Percentiles rank a stretch among this genome's conserved stretches.
These are phyloP conservation scores for Diphasiastrum complanatum DNA, from an alignment of 83 land plant species.

Conservation along the genomic window DNA sequence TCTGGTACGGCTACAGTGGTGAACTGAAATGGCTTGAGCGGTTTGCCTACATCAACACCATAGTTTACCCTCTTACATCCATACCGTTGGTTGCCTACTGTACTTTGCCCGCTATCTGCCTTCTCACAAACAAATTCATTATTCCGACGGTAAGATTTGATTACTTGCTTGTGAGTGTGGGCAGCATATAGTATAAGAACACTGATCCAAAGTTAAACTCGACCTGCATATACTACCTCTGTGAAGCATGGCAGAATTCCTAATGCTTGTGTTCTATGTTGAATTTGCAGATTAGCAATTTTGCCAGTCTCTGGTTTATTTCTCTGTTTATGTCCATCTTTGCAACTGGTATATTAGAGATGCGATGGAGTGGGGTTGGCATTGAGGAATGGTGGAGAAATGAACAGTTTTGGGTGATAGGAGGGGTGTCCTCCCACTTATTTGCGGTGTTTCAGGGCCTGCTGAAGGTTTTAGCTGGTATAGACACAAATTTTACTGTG, in stretches of 20 bases:
- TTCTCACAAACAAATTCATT: slow-evolving; percentile 12
- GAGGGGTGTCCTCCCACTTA: slow-evolving; percentile 47
- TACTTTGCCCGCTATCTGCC: slow-evolving; percentile 9
- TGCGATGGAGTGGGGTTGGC: slow-evolving; percentile 13
- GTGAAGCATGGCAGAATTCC: no score
- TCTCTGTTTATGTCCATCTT: slow-evolving; percentile 14
- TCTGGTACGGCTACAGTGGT: slow-evolving; percentile 10
- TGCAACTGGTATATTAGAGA: slow-evolving; percentile 12
- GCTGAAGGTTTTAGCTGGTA: no score
- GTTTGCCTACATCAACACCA: slow-evolving; percentile 13
- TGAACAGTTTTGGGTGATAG: slow-evolving; percentile 54
- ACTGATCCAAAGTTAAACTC: no score
- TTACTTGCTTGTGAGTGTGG: no score
- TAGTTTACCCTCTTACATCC: no score
- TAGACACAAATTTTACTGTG: slow-evolving; percentile 16
- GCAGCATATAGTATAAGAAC: background rate
- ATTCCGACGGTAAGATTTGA: slow-evolving; percentile 15
- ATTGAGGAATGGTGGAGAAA: slow-evolving; percentile 58
- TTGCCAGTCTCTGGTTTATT: no score
- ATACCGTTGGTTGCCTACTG: slow-evolving; percentile 14
- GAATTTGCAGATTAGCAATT: slow-evolving; percentile 11
- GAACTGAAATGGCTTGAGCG: slow-evolving; percentile 3
- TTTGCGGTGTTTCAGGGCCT: slow-evolving; percentile 54
- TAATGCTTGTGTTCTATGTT: no score
- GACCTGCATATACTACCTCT: background rate